These are phyloP conservation scores for Fistulinella prunicolor DNA, from an alignment of 768 basidiomycete genomes.

Conservation along the genomic window DNA sequence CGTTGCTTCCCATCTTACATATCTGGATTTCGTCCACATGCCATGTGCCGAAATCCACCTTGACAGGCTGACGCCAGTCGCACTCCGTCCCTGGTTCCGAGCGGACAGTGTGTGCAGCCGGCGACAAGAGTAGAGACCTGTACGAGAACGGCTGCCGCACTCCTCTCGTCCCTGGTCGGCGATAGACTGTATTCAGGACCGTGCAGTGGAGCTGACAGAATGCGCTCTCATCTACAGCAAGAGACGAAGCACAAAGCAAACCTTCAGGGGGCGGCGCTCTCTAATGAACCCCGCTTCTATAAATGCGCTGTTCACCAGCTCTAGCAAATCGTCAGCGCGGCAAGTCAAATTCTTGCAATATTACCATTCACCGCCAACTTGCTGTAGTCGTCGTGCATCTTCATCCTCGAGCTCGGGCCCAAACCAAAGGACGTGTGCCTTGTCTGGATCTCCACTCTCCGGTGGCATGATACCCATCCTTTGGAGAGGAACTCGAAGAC, in stretches of 20 bases:
- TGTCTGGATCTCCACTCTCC: conserved; percentile 32
- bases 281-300: conserved; percentile 40
- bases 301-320: conserved; percentile 42
- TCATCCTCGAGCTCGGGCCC: conserved; percentile 42
- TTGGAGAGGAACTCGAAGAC: conserved; percentile 42
- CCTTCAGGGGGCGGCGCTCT: conserved; percentile 52
- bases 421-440: conserved; percentile 56
- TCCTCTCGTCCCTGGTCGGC: conserved; percentile 34
- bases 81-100: background rate
- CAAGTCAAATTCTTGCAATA: background rate
- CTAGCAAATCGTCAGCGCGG: conserved; percentile 26
- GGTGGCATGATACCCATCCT: conserved; percentile 50
- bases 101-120: conserved; percentile 11
- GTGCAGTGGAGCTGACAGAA: conserved; percentile 45
- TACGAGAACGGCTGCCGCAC: conserved; percentile 44
- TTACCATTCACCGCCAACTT: conserved; percentile 36
- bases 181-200: conserved; percentile 46
- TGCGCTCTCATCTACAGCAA: background rate
- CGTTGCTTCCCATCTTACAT: conserved; percentile 70
- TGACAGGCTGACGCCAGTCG: conserved; percentile 22
- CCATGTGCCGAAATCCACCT: conserved; percentile 53
- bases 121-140: conserved; percentile 32
- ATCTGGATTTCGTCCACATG: conserved; percentile 56
- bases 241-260: conserved; percentile 16
- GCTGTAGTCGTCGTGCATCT: conserved; percentile 28